These are phyloP conservation scores for Goffeauzyma gilvescens DNA, from an alignment of 768 basidiomycete species.

Conservation along the genomic window DNA sequence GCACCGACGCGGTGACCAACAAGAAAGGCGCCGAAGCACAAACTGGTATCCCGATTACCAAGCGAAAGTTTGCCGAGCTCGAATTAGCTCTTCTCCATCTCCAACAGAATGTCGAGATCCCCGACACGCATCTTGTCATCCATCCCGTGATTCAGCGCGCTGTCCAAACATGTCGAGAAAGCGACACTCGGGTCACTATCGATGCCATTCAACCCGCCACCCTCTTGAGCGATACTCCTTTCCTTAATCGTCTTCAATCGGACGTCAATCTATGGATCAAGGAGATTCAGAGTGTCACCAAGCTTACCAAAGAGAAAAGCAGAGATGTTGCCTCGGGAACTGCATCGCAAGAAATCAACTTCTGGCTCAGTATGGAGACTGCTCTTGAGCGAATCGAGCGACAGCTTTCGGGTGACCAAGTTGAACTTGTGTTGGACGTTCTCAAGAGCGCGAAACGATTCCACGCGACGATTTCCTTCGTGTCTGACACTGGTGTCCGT, in stretches of 20 bases:
- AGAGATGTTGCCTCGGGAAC: constrained; percentile 86
- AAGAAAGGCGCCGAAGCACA: constrained; percentile 57
- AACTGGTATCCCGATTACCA: constrained; percentile 91
- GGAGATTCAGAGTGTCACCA: constrained; percentile 88
- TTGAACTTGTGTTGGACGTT: constrained; percentile 51
- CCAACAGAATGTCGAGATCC: constrained; percentile 98
- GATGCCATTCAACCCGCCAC: constrained; percentile 55
- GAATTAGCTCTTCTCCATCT: constrained; percentile 83
- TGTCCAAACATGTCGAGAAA: constrained; percentile 41
- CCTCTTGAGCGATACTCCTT: constrained; percentile 65
- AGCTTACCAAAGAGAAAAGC: constrained; percentile 55
- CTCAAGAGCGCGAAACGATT: constrained; percentile 90
- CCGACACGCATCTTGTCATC: constrained; percentile 79
- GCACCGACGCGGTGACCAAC: constrained; percentile 9
- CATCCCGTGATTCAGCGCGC: constrained; percentile 76
- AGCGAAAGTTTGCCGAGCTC: constrained; percentile 97
- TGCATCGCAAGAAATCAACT: constrained; percentile 96
- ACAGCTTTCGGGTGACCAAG: constrained; percentile 78
- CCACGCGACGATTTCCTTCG: constrained; percentile 91
- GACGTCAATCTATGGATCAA: constrained; percentile 98
- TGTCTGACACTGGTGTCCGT: constrained; percentile 89
- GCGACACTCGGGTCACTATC: constrained; percentile 42
- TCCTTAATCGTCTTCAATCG: constrained; percentile 78
- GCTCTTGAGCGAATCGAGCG: constrained; percentile 83
- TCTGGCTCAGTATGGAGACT: constrained; percentile 87